Base-by-base conservation (phyloP, 345 rosid species). In the Microthlaspi erraticum region DNA sequence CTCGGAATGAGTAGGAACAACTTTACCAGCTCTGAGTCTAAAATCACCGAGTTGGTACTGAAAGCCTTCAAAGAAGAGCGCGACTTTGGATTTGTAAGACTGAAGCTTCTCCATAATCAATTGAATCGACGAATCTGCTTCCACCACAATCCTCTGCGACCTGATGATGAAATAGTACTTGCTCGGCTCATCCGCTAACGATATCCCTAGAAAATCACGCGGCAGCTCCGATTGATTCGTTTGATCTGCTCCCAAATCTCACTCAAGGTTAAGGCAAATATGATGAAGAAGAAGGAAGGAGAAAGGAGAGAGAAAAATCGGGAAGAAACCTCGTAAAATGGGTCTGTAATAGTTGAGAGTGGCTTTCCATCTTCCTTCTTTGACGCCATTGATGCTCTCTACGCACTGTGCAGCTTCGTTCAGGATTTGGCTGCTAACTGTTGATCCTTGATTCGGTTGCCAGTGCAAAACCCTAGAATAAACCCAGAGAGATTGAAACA, bases 61-160 rank as follows among this genome's bases (percentile, higher is more conserved):
- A 83, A 85, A 84, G 5, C 98, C 97, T 88, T 93, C 98, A 58
- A 87, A 85, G 61, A 81, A 80, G 52, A 93, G 88, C 0, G 94
- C 85, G 7, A 89, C 83, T 56, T 90, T 86, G 0, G 93, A 85
- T 78, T 85, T 91, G 74, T 89, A 91, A 60, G 96, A 91, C 63
- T 93, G 97, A 80, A 93, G 81, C 71, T 89, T 93, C 87, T 93
- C 98, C 98, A 93, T 93, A 26, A 91, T 91, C 45, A 73, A 71
- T 64, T 89, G 97, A 74, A 93, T 87, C 2, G 94, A 80, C 2
- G 90, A 79, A 81, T 91, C 98, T 0, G 93, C 87, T 63, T 93
- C 97, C 1, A 89, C 64, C 6, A 93, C 87, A 17, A 91, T 79
- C 79, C 87, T 82, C 60, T 87, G 94, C 41, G 60, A 79, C 37